Evolutionary conservation across 495 filamentous ascomycete genomes (phyloP).

Genomic region (Penicillium lividum): DNA sequence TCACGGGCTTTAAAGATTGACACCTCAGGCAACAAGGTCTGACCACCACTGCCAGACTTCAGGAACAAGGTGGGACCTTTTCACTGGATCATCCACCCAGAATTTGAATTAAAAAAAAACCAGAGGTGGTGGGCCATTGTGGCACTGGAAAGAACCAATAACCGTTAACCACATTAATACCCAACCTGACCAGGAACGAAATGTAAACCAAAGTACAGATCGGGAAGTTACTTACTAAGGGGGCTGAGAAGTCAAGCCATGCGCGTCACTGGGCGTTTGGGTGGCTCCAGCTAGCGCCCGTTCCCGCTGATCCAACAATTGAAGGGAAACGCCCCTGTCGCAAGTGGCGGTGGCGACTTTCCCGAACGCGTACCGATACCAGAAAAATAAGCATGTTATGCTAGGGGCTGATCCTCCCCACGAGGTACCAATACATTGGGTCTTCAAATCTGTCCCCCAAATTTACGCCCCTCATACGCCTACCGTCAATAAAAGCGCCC

Average conservation of each 20-base stretch:
- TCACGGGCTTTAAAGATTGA: neutral
- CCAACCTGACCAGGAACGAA: neutral
- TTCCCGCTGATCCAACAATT: neutral
- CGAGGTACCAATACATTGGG: constrained; percentile 6
- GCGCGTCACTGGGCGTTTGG: constrained; percentile 9
- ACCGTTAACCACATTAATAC: neutral
- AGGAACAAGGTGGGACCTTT: neutral
- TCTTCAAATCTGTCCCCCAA: constrained; percentile 37
- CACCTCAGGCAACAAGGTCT: neutral
- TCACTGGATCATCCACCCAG: neutral
- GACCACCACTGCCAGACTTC: neutral
- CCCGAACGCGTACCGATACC: constrained; percentile 3
- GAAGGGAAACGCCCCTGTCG: neutral
- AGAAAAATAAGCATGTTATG: neutral
- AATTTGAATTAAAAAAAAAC: neutral
- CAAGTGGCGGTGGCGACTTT: constrained; percentile 17
- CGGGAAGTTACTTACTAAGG: neutral
- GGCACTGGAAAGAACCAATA: neutral
- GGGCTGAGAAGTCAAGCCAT: constrained; percentile 7
- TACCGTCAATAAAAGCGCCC: constrained; percentile 29
- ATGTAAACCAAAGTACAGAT: neutral
- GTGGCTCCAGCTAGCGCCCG: constrained; percentile 3
- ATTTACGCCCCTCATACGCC: constrained; percentile 48
- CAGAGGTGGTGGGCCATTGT: neutral
- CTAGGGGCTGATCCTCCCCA: constrained; percentile 6